Base-by-base conservation (phyloP, 1,284 basidiomycete genomes). In the Sporisorium exsertum region DNA sequence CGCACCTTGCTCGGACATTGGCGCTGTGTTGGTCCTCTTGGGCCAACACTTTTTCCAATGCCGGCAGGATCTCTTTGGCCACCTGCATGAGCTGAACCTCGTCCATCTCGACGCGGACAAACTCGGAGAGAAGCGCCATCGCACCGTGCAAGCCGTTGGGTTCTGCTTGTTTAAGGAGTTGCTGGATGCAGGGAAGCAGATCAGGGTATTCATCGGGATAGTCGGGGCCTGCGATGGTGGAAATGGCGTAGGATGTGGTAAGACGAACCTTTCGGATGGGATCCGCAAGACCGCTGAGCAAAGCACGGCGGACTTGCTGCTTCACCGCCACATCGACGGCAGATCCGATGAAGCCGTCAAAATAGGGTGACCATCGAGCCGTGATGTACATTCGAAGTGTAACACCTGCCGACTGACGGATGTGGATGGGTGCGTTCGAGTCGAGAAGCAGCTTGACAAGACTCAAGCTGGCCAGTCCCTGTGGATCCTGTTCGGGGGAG, bases 1-100 rank as follows among this genome's bases (percentile, higher is more conserved):
- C 88, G 2, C 94, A 92, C 50, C 93, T 90, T 0, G 95, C 91
- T 42, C 95, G 70, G 7, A 80, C 64, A 40, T 70, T 61, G 3
- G 78, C 54, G n/a, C 77, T 67, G 67, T 81, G 67, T 29, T 47
- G 54, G 5, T 71, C 50, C 22, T 62, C 51, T 49, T 76, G 70
- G 2, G 58, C 67, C 3, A 85, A 45, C 1, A 84, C 66, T 5
- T 58, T 55, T 24, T 83, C 81, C 20, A 85, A 71, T 12, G 69
- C 65, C 5, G 83, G 83, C 18, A 84, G 51, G 27, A 83, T 69
- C 46, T 83, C 73, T 29, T 74, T 77, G 10, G 81, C 76, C 3
- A 83, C 78, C 6, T 74, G 72, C 53, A 85, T 73, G 37, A 85
- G 63, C 55, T 84, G 81, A 20, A 77, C 66, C 54, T 85, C 83